Evolutionary conservation across 768 basidiomycete genomes (phyloP), one percentile per base, ranked within the genome.

Genomic region (Lentinula boryana): DNA sequence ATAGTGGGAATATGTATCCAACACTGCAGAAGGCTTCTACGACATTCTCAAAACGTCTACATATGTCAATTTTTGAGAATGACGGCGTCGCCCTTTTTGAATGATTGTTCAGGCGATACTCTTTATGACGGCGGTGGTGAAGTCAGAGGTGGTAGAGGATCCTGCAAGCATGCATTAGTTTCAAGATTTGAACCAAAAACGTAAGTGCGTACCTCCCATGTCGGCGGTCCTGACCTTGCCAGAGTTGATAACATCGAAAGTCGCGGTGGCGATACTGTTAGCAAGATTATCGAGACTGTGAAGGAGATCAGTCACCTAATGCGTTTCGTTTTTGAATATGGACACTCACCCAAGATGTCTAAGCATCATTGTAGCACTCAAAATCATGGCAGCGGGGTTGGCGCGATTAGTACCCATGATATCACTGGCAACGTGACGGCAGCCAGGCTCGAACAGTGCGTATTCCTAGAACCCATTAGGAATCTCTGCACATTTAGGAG

Each of bases 401-500:
- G 94, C 94, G 64, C 88, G 87, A 80, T 94, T 91, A 63, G 91
- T 93, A 65, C 94, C 93, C 88, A 96, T 98, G 76, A 98, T 93
- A 68, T 97, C 95, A 68, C 88, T 87, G 56, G 93, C 92, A 66
- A 94, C 91, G 70, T 94, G 93, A 75, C 96, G 88, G 76, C 97
- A 98, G 70, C 97, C 97, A 36, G 97, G 97, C 75, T 99, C 97
- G 72, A 99, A 99, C 58, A 99, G 82, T 27, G 97, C 97, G 72
- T 93, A 98, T 74, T 98, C 97, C 88, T 92, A 60, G 18, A 36
- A 15, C 35, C 38, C 36, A 61, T 50, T 5, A 54, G 56, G 46
- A 5, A 43, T 63, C 61, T 27, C 65, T 65, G 38, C 68, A 61
- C 18, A 49, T 51, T 2, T 49, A 31, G 49, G 51, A 23, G 5